Conservation (phyloP, 257 asterid genomes). For the Knoxia roxburghii region DNA sequence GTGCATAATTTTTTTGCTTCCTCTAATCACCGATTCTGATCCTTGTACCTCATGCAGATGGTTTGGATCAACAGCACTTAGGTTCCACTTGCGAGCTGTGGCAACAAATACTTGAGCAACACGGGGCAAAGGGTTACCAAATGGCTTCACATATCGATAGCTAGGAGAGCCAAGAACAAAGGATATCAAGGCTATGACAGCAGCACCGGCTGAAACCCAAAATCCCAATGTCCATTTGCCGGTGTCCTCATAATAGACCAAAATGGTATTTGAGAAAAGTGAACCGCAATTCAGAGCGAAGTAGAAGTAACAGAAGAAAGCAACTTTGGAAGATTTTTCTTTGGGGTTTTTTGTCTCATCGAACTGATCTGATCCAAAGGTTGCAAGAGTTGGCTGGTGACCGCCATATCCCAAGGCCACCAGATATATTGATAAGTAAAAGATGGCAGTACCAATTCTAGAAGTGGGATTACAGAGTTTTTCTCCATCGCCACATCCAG, state of each 20-base stretch:
- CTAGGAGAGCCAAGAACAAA: constrained; percentile 43
- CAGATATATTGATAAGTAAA: constrained; percentile 61
- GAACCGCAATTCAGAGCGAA: constrained; percentile 71
- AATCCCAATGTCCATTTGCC: constrained; percentile 73
- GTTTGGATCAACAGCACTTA: constrained; percentile 10
- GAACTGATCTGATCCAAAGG: constrained; percentile 77
- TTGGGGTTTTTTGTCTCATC: constrained; percentile 36
- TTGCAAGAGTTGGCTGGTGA: constrained; percentile 77
- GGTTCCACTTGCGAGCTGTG: constrained; percentile 32
- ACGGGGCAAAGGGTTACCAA: constrained; percentile 65
- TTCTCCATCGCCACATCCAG: constrained; percentile 55
- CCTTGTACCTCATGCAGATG: constrained; percentile 50
- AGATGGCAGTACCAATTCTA: constrained; percentile 22
- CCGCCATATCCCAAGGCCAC: constrained; percentile 86
- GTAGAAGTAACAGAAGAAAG: constrained; percentile 62
- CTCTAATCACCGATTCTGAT: constrained; percentile 43
- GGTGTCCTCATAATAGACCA: constrained; percentile 64
- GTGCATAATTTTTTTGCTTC: constrained; percentile 61
- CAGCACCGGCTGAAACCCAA: constrained; percentile 54
- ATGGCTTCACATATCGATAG: constrained; percentile 41
- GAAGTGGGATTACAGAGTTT: constrained; percentile 22
- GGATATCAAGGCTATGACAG: constrained; percentile 31
- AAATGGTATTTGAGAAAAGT: constrained; percentile 57
- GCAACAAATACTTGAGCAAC: constrained; percentile 61
- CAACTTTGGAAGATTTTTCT: constrained; percentile 26